Evolutionary conservation across 225 moss, liverwort and hornwort species (phyloP).

Genomic region (Physcomitrium patens): DNA sequence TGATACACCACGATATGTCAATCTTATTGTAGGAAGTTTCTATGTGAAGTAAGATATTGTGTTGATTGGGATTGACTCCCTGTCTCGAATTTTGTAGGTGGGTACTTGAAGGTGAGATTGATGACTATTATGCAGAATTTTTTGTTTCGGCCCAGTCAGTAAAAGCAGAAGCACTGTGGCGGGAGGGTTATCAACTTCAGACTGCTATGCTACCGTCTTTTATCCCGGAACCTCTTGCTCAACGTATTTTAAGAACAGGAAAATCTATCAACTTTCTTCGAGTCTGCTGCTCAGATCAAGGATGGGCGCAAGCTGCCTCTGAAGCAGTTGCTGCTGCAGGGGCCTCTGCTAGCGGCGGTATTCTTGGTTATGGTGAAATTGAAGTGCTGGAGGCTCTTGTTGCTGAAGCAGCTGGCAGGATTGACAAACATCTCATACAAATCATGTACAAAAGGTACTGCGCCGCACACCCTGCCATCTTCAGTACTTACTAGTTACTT

Average conservation of each 20-base stretch:
- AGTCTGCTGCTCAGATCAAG: slow-evolving; percentile 98
- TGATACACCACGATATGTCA: no score
- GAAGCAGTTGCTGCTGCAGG: slow-evolving; percentile 88
- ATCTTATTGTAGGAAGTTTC: no score
- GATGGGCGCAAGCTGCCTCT: slow-evolving; percentile 91
- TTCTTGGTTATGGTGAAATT: slow-evolving; percentile 98
- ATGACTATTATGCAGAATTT: slow-evolving; percentile 94
- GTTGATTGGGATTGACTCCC: no score
- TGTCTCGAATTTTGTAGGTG: slow-evolving; percentile 54
- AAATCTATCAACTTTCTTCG: slow-evolving; percentile 98
- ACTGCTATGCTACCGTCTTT: slow-evolving; percentile 97
- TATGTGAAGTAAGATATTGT: no score
- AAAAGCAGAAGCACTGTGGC: slow-evolving; percentile 96
- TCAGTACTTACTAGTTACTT: background rate
- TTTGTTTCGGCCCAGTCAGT: slow-evolving; percentile 95
- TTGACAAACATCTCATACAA: slow-evolving; percentile 94
- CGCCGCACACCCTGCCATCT: background rate
- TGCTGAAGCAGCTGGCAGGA: slow-evolving; percentile 90
- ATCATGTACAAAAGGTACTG: slow-evolving; percentile 89
- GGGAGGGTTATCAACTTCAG: slow-evolving; percentile 95
- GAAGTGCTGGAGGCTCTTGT: slow-evolving; percentile 97
- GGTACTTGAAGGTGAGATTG: slow-evolving; percentile 99
- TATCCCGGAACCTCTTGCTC: slow-evolving; percentile 94
- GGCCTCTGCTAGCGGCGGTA: slow-evolving; percentile 84
- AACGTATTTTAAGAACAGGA: slow-evolving; percentile 93